Conservation (phyloP, 768 basidiomycete species). For the Porphyrellus cyaneotinctus region DNA sequence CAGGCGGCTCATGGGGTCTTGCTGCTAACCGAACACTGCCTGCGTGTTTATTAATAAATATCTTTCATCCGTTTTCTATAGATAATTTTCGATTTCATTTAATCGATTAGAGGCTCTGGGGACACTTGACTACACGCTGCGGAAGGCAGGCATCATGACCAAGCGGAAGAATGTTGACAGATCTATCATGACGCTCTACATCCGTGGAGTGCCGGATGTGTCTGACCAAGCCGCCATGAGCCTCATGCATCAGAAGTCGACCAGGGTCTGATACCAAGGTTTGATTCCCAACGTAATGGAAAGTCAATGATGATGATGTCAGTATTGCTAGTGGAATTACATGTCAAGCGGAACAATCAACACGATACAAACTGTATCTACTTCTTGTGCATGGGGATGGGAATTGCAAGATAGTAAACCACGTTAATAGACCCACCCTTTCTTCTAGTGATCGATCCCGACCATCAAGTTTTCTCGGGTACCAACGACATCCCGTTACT, state of each 20-base stretch:
- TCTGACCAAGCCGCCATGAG: background rate
- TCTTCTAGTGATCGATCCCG: slow-evolving; percentile 16
- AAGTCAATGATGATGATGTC: no score
- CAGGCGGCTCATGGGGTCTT: slow-evolving; percentile 9
- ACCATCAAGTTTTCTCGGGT: slow-evolving; percentile 34
- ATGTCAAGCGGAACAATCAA: background rate
- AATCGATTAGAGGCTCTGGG: background rate
- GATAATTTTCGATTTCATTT: background rate
- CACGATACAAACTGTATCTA: background rate
- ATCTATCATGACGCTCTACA: background rate
- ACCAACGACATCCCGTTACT: slow-evolving; percentile 36
- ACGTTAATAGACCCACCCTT: background rate
- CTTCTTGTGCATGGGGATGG: background rate
- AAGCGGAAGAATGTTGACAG: background rate
- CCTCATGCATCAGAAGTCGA: background rate
- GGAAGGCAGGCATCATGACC: background rate
- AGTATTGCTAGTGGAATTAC: no score
- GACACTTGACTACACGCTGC: no score
- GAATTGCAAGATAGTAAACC: background rate
- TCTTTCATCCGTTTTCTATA: background rate
- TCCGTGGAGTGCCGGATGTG: background rate
- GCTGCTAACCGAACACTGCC: slow-evolving; percentile 14
- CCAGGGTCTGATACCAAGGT: background rate
- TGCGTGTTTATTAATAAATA: slow-evolving; percentile 18
- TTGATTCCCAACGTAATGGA: background rate